These are phyloP conservation scores for Globisporangium cylindrosporum DNA, from an alignment of 352 stramenopile genomes.

Conservation along the genomic window DNA sequence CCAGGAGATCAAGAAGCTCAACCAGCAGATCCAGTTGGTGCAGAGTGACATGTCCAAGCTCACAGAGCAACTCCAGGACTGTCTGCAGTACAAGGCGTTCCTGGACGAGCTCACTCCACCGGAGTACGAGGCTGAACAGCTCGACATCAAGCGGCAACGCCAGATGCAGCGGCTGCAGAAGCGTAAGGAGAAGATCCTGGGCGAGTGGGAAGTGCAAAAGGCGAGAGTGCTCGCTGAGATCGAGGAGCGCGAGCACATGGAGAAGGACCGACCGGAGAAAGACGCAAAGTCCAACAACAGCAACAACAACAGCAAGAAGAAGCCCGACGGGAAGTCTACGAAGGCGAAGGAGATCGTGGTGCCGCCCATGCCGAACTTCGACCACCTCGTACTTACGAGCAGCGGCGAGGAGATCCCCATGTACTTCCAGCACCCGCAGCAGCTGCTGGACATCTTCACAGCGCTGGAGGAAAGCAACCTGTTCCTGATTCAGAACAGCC, in stretches of 20 bases:
- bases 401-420: constrained; percentile 92
- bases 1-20: constrained; percentile 94
- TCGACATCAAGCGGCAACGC: constrained; percentile 62
- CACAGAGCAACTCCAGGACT: constrained; percentile 93
- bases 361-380: constrained; percentile 65
- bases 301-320: constrained; percentile 32
- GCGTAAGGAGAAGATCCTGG: constrained; percentile 66
- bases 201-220: constrained; percentile 64
- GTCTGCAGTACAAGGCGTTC: constrained; percentile 92
- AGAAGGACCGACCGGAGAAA: constrained; percentile 64
- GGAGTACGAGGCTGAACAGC: constrained; percentile 85
- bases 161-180: constrained; percentile 62
- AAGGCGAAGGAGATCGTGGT: constrained; percentile 45
- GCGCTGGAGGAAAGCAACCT: constrained; percentile 94
- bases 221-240: constrained; percentile 55
- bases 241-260: constrained; percentile 55
- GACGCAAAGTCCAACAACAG: constrained; percentile 28
- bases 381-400: constrained; percentile 60
- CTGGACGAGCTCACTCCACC: constrained; percentile 89
- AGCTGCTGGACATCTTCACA: constrained; percentile 94
- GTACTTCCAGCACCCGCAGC: constrained; percentile 93
- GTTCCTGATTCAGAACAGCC: constrained; percentile 95
- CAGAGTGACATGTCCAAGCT: constrained; percentile 94
- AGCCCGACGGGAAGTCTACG: constrained; percentile 37
- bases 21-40: constrained; percentile 94